Evolutionary conservation across 1,284 basidiomycete genomes (phyloP), one percentile per base, ranked within the genome.

Genomic region (Xerocomus amazonicus): DNA sequence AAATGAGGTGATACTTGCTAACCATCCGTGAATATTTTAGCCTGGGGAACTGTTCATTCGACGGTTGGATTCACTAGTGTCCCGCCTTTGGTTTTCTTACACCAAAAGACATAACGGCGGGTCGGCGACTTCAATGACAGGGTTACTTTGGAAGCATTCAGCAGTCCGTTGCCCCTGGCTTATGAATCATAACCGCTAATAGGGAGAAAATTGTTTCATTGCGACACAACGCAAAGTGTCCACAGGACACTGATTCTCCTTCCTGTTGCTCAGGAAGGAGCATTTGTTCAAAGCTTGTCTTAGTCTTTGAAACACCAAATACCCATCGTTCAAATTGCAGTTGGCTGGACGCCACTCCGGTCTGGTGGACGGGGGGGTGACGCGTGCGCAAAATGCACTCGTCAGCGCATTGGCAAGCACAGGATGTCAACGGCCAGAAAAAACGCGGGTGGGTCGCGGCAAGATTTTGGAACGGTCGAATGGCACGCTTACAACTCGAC

Each of bases 151-250:
- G 19, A 23, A 23, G 19, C 19, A n/a, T n/a, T n/a, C n/a, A n/a
- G 19, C 19, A 23, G 19, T 4, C 19, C 19, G 19, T 23, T 4
- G 19, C 19, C 4, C 19, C 19, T 23, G 19, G 19, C 19, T 23
- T 23, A 4, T 23, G 19, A 23, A 4, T 23, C 58, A 68, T 83
- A 41, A 69, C 80, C 19, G 73, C 77, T 9, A 70, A 76, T 51
- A 60, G 60, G 66, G 60, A n/a, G n/a, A n/a, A n/a, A n/a, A n/a
- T n/a, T n/a, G n/a, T 84, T 84, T 62, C 66, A 69, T 16, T 69
- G 71, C 26, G 80, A 76, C 26, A 81, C 83, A 56, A 77, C 75
- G 1, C 82, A 84, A 60, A 83, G 80, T 56, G 73, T 82, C n/a
- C 80, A 70, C 54, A 67, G 81, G 19, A 66, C 70, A 23, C 19